phyloP scores from a whole-genome alignment of 495 filamentous ascomycete species.

The Glarea lozoyensis region DNA sequence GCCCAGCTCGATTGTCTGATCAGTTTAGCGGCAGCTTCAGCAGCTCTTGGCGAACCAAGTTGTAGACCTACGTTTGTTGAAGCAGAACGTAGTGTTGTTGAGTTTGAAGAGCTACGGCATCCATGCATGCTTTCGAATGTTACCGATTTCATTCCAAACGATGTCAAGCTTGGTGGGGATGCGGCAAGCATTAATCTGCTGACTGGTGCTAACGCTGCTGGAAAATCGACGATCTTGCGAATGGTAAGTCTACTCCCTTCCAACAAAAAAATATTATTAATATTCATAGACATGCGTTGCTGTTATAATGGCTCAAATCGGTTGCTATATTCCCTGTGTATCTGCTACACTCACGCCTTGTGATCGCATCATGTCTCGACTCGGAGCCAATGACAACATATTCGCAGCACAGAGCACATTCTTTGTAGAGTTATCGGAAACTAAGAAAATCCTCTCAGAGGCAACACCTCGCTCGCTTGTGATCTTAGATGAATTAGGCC shows the following conservation, averaged over 20 bases:
- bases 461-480: conserved; percentile 91
- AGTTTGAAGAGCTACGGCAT: conserved; percentile 88
- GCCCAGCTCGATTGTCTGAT: conserved; percentile 94
- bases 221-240: conserved; percentile 95
- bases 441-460: conserved; percentile 95
- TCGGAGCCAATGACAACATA: conserved; percentile 98
- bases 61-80: conserved; percentile 86
- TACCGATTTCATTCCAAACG: conserved; percentile 94
- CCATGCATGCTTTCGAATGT: conserved; percentile 87
- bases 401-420: conserved; percentile 97
- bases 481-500: conserved; percentile 94
- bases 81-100: conserved; percentile 71
- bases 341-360: conserved; percentile 84
- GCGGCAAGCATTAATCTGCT: conserved; percentile 78
- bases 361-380: conserved; percentile 97
- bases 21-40: conserved; percentile 81
- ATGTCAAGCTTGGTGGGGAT: conserved; percentile 77
- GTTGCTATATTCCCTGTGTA: conserved; percentile 80
- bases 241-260: conserved; percentile 54
- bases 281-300: conserved; percentile 69
- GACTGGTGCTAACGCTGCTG: conserved; percentile 94
- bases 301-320: conserved; percentile 98
- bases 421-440: conserved; percentile 96
- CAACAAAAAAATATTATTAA: background rate
- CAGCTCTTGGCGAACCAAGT: conserved; percentile 71